These are phyloP conservation scores for Sugiyamaella qingdaonensis DNA, from an alignment of 805 yeast species.

Conservation along the genomic window DNA sequence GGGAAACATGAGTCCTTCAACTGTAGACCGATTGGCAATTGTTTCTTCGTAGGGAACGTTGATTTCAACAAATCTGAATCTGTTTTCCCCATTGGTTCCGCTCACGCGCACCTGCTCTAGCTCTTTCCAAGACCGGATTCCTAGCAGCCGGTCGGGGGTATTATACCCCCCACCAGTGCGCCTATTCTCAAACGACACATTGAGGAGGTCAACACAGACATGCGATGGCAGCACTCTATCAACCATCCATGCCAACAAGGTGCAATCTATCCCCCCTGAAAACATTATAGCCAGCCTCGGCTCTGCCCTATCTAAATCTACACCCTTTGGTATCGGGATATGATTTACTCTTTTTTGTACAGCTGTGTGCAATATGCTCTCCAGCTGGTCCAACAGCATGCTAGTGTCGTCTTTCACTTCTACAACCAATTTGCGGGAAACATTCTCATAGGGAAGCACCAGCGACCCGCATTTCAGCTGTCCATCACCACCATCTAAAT, in stretches of 20 bases:
- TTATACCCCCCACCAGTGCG: conserved; percentile 53
- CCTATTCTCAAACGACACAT: conserved; percentile 90
- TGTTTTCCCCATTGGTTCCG: neutral
- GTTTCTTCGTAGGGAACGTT: conserved; percentile 72
- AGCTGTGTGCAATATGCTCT: neutral
- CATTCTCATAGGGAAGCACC: neutral
- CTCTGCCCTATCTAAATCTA: neutral
- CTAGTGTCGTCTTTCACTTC: neutral
- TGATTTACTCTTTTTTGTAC: conserved; percentile 4
- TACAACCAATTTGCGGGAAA: neutral
- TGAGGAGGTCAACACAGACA: conserved; percentile 62
- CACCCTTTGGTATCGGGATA: conserved; percentile 7
- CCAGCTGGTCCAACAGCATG: neutral
- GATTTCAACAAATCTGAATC: conserved; percentile 54
- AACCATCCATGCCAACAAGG: conserved; percentile 56
- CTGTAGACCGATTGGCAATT: conserved; percentile 45
- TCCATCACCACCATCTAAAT: conserved; percentile 21
- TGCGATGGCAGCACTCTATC: conserved; percentile 25
- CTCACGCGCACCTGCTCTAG: conserved; percentile 41
- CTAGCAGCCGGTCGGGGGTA: conserved; percentile 85
- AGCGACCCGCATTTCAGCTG: neutral
- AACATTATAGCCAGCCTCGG: conserved; percentile 59
- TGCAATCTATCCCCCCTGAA: conserved; percentile 95
- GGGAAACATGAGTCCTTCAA: conserved; percentile 71
- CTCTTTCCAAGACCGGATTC: conserved; percentile 55